Base-by-base conservation (phyloP, 176 grass and related monocot species). In the Phoenix roebelenii region DNA sequence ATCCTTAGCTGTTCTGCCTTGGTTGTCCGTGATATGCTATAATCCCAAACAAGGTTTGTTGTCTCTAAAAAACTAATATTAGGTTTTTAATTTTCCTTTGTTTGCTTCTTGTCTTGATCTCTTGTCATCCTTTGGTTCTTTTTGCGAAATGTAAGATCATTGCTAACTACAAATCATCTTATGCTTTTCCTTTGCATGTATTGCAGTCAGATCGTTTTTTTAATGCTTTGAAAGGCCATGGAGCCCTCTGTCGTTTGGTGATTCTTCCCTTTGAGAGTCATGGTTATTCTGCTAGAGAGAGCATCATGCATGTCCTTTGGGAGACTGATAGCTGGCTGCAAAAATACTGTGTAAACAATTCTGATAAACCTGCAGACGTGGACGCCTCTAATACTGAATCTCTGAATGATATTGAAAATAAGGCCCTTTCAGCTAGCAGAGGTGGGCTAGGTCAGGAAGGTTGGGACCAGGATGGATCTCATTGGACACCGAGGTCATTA, bases 221-320 rank as follows among this genome's bases (percentile, higher is more conserved):
- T 67, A 98, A 84, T 89, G 94, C 94, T 55, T 80, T 98, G 76
- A 98, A 98, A 83, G 94, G 94, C 52, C 94, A 98, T 39, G 94
- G 94, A 66, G 81, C 82, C 50, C 57, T 86, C 14, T 92, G 81
- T 23, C 87, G 94, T 70, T 85, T 98, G 78, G 94, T 98, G 17
- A 79, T 98, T 83, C 94, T 98, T 57, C 94, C 94, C 48, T 81
- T 84, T 15, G 94, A 98, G 68, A 98, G 88, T 71, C 94, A 98
- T 61, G 88, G 94, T 44, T 98, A 98, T 79, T 92, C 81, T 63
- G 87, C 94, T 1, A 83, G 94, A 50, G 94, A 98, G 74, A 98
- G 94, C 69, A 98, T 98, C 24, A 92, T 98, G 94, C 94, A 98
- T 50, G 82, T 92, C 22, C 88, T 98, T 63, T 98, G 94, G 94